Conservation (phyloP, 1,284 basidiomycete genomes). For the Amylostereum areolatum region DNA sequence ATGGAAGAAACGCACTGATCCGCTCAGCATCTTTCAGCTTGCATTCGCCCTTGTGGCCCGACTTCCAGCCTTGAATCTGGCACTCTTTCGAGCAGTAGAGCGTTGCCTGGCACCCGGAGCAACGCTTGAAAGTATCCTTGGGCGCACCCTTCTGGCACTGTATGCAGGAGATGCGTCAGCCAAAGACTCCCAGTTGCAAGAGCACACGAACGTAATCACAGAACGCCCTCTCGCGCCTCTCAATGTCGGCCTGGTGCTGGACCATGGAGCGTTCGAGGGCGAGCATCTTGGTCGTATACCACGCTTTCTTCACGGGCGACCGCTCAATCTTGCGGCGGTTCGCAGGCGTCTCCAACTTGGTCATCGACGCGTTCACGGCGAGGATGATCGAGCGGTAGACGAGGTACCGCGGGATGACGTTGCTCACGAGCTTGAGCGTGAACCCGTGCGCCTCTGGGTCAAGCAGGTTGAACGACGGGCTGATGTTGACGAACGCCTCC, state of each 20-base stretch:
- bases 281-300: constrained; percentile 23
- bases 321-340: constrained; percentile 15
- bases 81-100: constrained; percentile 35
- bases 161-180: neutral
- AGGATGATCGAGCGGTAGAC: constrained; percentile 31
- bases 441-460: constrained; percentile 25
- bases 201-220: constrained; percentile 30
- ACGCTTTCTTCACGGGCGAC: constrained; percentile 16
- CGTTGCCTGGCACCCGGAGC: constrained; percentile 27
- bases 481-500: constrained; percentile 24
- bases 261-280: constrained; percentile 21
- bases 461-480: constrained; percentile 20
- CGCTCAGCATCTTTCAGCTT: constrained; percentile 31
- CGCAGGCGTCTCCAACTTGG: constrained; percentile 15
- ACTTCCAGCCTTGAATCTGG: constrained; percentile 30
- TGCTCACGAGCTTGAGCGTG: constrained; percentile 21
- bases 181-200: neutral
- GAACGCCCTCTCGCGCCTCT: constrained; percentile 22
- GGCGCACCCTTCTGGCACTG: constrained; percentile 31
- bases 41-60: constrained; percentile 30
- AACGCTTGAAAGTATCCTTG: constrained; percentile 29
- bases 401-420: constrained; percentile 28
- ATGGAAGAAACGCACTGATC: constrained; percentile 18
- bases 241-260: constrained; percentile 15
- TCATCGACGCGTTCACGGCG: constrained; percentile 20